Conservation (phyloP, 371 early-diverging fungal species). For the Dinochytrium kinnereticum region DNA sequence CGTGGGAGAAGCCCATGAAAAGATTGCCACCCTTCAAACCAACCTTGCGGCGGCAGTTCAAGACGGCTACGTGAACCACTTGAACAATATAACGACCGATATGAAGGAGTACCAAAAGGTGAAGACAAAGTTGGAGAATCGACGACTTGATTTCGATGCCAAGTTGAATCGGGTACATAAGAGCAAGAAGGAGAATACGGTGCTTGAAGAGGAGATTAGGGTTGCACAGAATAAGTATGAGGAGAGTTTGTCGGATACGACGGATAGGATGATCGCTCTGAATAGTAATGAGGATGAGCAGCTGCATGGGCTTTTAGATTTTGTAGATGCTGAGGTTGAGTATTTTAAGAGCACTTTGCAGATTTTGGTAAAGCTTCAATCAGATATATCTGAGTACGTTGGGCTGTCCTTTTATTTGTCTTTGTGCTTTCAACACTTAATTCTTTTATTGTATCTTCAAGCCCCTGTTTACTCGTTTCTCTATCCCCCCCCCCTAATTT, state of each 20-base stretch:
- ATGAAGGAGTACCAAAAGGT: slow-evolving; percentile 68
- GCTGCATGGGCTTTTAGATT: slow-evolving; percentile 54
- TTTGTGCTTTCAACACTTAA: too few species aligned
- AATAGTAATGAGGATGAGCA: slow-evolving; percentile 60
- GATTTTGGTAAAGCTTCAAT: slow-evolving; percentile 47
- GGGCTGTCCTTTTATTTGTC: slow-evolving; percentile 20
- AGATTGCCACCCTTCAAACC: slow-evolving; percentile 64
- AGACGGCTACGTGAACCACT: slow-evolving; percentile 36
- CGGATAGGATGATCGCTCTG: slow-evolving; percentile 51
- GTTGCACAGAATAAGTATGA: slow-evolving; percentile 90
- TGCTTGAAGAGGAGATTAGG: slow-evolving; percentile 88
- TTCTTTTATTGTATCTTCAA: too few species aligned
- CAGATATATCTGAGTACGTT: slow-evolving; percentile 38
- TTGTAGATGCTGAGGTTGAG: slow-evolving; percentile 64
- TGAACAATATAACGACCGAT: slow-evolving; percentile 56
- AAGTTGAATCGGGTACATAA: slow-evolving; percentile 85
- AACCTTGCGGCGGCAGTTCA: slow-evolving; percentile 52
- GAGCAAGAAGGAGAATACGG: slow-evolving; percentile 87
- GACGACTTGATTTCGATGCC: slow-evolving; percentile 91
- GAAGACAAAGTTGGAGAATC: slow-evolving; percentile 83
- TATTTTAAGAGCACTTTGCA: slow-evolving; percentile 59
- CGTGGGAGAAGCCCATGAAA: slow-evolving; percentile 69
- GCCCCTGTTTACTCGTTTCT: too few species aligned
- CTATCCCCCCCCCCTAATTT: too few species aligned
- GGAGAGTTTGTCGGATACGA: slow-evolving; percentile 63